Percentiles rank a stretch among this genome's conserved stretches.
Conservation (phyloP, 2,329 filamentous ascomycete genomes). For the Diaporthe sp. region DNA sequence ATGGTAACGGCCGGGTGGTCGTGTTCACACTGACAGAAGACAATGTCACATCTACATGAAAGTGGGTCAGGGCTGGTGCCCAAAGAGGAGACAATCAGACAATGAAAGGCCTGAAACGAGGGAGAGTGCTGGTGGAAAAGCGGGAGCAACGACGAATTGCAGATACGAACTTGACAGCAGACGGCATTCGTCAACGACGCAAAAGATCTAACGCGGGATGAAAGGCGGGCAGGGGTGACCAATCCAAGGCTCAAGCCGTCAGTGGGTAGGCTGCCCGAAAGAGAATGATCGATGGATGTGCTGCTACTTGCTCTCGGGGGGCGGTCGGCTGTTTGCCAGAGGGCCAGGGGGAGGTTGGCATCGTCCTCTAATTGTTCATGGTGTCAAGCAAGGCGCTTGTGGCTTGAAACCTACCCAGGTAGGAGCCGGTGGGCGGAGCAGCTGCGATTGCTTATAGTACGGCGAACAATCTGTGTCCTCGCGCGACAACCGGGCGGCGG, state of each 20-base stretch:
- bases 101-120: not conserved
- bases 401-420: not conserved
- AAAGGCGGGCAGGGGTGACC: not conserved
- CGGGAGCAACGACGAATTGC: not conserved
- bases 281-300: not conserved
- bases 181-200: slow-evolving; percentile 19
- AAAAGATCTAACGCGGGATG: slow-evolving; percentile 9
- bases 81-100: not conserved
- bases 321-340: not conserved
- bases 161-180: slow-evolving; percentile 23
- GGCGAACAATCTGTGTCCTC: slow-evolving; percentile 25
- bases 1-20: not conserved
- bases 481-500: not conserved
- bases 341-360: not conserved
- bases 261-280: not conserved
- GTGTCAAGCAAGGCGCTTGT: slow-evolving; percentile 26
- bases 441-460: slow-evolving; percentile 23
- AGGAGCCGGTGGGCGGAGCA: not conserved
- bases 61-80: not conserved
- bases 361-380: slow-evolving; percentile 18
- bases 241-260: not conserved
- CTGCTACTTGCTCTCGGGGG: not conserved
- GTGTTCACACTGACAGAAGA: not conserved
- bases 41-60: not conserved
- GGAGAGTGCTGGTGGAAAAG: not conserved